Base-by-base conservation (phyloP, 108 stramenopile genomes). In the Skeletonema potamos region DNA sequence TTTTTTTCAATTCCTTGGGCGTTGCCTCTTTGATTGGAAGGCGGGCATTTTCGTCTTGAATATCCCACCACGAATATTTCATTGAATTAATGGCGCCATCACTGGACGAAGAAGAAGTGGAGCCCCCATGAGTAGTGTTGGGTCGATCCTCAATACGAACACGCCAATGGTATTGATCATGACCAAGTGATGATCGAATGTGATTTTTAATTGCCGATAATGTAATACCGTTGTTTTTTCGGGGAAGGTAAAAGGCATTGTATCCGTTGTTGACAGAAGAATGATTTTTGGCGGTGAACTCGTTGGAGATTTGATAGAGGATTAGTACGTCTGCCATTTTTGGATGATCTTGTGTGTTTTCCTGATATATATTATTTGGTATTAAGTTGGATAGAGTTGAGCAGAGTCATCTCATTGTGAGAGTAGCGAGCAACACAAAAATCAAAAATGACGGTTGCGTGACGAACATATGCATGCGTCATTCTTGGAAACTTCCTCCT, bases 31-130 rank as follows among this genome's bases (percentile, higher is more conserved):
- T 91, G 28, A 92, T 77, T 24, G 94, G 94, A 32, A 95, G 73
- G 41, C 84, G 77, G 24, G 91, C 91, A 76, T 86, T 92, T 61
- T 89, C 91, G 58, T 95, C 94, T 61, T 95, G 94, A 34, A 95
- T 84, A 64, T 95, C 94, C 94, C 94, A 95, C 94, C 94, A 95
- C 17, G 83, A 86, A 68, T 76, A 92, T 27, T 63, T 28, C 27
- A 48, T 66, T 41, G 68, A 67, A 60, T 28, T 54, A 58, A 56
- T 46, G 24, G 24, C 43, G 27, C 41, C 33, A 0, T 20, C 36
- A 5, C 44, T 46, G 20, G 59, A 43, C 2, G 65, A 62, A 29
- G 62, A 66, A 32, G n/a, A n/a, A n/a, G n/a, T n/a, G n/a, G n/a
- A n/a, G n/a, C n/a, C n/a, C n/a, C n/a, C n/a, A n/a, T 64, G 59